A percentile compares a stretch with the other conserved stretches of the same genome.
phyloP scores from a whole-genome alignment of 805 yeast genomes.

The Sungouiozyma ichnusensis region DNA sequence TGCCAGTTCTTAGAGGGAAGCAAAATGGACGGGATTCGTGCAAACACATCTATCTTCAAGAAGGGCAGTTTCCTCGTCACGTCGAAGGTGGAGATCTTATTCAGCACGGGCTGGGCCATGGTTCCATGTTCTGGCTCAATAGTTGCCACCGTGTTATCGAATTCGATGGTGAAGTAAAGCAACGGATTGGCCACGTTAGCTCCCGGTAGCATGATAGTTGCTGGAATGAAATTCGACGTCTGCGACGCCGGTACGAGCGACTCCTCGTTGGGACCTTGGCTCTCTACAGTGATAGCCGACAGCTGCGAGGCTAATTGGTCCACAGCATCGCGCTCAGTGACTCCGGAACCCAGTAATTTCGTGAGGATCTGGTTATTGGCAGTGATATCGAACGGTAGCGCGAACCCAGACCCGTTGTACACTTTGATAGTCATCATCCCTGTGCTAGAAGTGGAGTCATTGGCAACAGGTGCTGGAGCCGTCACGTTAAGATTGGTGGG shows the following conservation, averaged over 20 bases:
- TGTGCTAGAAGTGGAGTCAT: constrained; percentile 22
- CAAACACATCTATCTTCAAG: constrained; percentile 68
- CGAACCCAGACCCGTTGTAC: constrained; percentile 56
- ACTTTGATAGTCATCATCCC: constrained; percentile 73
- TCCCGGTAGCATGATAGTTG: constrained; percentile 45
- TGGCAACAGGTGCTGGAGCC: constrained; percentile 4
- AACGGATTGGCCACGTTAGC: constrained; percentile 52
- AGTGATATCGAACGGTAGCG: constrained; percentile 59
- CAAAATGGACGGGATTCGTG: constrained; percentile 60
- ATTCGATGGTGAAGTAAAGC: constrained; percentile 79
- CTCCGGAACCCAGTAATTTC: constrained; percentile 55
- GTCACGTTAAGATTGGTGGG: neutral
- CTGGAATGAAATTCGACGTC: constrained; percentile 35
- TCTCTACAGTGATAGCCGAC: constrained; percentile 16
- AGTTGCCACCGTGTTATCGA: constrained; percentile 86
- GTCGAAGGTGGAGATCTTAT: constrained; percentile 85
- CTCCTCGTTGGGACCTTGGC: constrained; percentile 29
- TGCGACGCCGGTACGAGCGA: constrained; percentile 25
- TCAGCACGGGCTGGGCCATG: constrained; percentile 69
- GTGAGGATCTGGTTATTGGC: constrained; percentile 52
- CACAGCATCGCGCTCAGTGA: constrained; percentile 13
- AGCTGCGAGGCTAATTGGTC: constrained; percentile 21
- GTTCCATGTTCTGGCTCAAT: constrained; percentile 83
- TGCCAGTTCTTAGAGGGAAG: constrained; percentile 34
- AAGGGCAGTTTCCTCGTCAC: constrained; percentile 54